phyloP scores from a whole-genome alignment of 1,139 yeast genomes.

The Blastobotrys apis region DNA sequence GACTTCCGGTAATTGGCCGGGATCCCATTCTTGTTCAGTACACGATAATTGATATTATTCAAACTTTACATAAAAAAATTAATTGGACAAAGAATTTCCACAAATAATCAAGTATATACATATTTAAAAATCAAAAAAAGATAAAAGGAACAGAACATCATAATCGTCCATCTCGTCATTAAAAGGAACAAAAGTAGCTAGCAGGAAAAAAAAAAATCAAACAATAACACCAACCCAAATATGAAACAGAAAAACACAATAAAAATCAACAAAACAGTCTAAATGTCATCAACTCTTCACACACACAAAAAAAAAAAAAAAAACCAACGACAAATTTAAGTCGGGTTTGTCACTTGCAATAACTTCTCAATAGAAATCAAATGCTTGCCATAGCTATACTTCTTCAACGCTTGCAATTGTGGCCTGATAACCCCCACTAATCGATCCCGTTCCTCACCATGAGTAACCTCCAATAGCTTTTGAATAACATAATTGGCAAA shows the following conservation, averaged over 20 bases:
- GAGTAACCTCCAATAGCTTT: constrained; percentile 80
- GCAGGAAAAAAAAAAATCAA: constrained; percentile 1
- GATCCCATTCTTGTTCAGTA: background rate
- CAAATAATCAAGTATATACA: background rate
- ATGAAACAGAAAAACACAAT: background rate
- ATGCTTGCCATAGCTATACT: constrained; percentile 63
- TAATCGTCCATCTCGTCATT: background rate
- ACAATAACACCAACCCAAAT: background rate
- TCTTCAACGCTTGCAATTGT: constrained; percentile 39
- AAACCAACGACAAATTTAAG: background rate
- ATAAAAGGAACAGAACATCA: background rate
- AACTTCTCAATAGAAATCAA: constrained; percentile 82
- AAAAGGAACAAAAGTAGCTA: background rate
- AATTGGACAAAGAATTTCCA: background rate
- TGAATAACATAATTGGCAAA: constrained; percentile 97
- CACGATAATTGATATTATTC: background rate
- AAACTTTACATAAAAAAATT: too few relatives aligned
- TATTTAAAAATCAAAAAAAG: background rate
- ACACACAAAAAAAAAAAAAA: constrained; percentile 1
- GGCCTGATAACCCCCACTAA: constrained; percentile 39
- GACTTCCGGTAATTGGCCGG: too few relatives aligned
- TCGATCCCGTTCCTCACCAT: constrained; percentile 50
- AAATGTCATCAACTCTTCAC: background rate
- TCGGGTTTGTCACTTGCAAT: constrained; percentile 15
- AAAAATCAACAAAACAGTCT: background rate